Evolutionary conservation across 2,329 filamentous ascomycete genomes (phyloP).

Genomic region (Aspergillus floridensis): DNA sequence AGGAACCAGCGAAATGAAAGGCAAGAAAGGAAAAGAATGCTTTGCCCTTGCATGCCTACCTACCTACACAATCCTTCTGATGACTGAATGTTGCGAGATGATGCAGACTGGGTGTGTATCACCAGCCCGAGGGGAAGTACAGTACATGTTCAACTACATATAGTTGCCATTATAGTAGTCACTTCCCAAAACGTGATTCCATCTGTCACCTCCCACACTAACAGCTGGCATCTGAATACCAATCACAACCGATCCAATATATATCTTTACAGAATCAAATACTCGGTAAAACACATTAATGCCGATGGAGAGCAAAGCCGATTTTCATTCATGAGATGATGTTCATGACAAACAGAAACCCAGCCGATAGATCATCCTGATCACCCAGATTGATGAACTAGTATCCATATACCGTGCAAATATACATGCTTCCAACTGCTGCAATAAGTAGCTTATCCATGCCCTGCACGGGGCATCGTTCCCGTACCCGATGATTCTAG

Average conservation of each 20-base stretch:
- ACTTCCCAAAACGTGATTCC: no score
- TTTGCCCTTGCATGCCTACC: not conserved
- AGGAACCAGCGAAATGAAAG: not conserved
- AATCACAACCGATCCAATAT: not conserved
- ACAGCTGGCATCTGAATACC: not conserved
- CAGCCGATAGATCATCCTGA: not conserved
- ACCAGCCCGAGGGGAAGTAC: not conserved
- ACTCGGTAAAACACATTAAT: not conserved
- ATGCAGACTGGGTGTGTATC: slow-evolving; percentile 1
- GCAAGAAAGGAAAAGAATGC: not conserved
- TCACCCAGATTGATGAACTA: not conserved
- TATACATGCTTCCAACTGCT: not conserved
- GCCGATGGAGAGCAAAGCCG: not conserved
- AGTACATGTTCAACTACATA: not conserved
- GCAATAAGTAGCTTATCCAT: not conserved
- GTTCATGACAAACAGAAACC: no score
- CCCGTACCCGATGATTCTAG: not conserved
- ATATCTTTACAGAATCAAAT: not conserved
- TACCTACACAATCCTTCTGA: no score
- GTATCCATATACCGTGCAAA: not conserved
- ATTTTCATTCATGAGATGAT: not conserved
- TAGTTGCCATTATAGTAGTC: not conserved
- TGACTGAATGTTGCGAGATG: not conserved
- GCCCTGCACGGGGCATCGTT: not conserved
- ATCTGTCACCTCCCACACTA: no score